A percentile compares a stretch with the other conserved stretches of the same genome.
Conservation (phyloP, 75 land plant genomes). For the Sequoia sempervirens region DNA sequence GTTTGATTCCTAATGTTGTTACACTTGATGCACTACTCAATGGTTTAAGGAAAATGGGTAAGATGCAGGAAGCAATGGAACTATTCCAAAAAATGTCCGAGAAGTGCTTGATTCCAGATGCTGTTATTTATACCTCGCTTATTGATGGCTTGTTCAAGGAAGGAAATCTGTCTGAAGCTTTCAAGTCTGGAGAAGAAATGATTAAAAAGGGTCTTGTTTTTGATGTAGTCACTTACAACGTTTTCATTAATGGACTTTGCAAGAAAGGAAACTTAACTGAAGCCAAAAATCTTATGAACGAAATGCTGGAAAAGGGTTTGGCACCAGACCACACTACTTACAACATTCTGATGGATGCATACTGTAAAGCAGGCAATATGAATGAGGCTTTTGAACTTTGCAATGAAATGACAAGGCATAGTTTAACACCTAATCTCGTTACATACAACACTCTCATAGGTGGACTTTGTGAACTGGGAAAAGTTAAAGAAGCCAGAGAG, state of each 20-base stretch:
- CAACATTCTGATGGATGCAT: conserved; percentile 63
- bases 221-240: conserved; percentile 74
- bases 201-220: conserved; percentile 32
- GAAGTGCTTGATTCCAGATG: conserved; percentile 32
- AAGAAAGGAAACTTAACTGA: conserved; percentile 41
- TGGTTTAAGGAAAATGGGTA: conserved; percentile 39
- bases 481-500: conserved; percentile 30
- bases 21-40: conserved; percentile 53
- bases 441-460: conserved; percentile 51
- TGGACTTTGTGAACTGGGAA: conserved; percentile 36
- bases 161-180: conserved; percentile 37
- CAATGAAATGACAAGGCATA: conserved; percentile 43
- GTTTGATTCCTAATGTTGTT: conserved; percentile 37
- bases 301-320: conserved; percentile 48
- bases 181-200: conserved; percentile 41
- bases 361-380: conserved; percentile 53
- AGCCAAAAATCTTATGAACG: conserved; percentile 19
- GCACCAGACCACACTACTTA: conserved; percentile 58
- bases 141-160: conserved; percentile 65
- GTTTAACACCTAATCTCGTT: conserved; percentile 43
- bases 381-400: conserved; percentile 26
- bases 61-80: conserved; percentile 34
- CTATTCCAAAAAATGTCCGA: conserved; percentile 31
- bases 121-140: conserved; percentile 50
- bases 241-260: conserved; percentile 50